Conservation (phyloP, 2,329 filamentous ascomycete species). For the Colletotrichum aenigma region DNA sequence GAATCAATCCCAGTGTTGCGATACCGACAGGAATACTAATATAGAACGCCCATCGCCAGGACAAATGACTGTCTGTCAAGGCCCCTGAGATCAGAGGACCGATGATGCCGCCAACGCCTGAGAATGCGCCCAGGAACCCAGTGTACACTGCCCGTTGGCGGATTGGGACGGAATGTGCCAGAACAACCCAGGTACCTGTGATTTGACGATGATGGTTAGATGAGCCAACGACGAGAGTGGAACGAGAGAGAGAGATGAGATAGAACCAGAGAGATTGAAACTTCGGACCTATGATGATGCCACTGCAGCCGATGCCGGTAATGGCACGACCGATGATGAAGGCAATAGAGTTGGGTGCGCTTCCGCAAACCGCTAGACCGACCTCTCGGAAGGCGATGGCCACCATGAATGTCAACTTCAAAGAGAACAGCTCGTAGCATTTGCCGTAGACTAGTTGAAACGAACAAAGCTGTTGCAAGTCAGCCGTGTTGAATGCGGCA, state of each 20-base stretch:
- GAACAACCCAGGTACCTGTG: slow-evolving; percentile 39
- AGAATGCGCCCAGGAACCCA: slow-evolving; percentile 42
- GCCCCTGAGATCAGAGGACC: slow-evolving; percentile 30
- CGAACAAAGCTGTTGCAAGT: background rate
- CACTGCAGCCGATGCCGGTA: slow-evolving; percentile 38
- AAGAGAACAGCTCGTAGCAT: slow-evolving; percentile 31
- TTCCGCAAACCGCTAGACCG: slow-evolving; percentile 27
- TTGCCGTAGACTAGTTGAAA: slow-evolving; percentile 34
- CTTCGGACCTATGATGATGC: slow-evolving; percentile 32
- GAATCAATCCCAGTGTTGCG: slow-evolving; percentile 24
- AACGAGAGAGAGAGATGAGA: background rate
- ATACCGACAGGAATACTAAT: slow-evolving; percentile 32
- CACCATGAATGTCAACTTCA: slow-evolving; percentile 28
- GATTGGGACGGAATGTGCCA: slow-evolving; percentile 39
- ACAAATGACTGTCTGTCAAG: slow-evolving; percentile 30
- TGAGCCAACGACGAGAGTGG: background rate
- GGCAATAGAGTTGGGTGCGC: slow-evolving; percentile 31
- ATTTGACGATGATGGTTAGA: slow-evolving; percentile 25
- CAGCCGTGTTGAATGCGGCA: background rate
- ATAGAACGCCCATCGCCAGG: slow-evolving; percentile 34
- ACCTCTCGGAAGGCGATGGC: slow-evolving; percentile 28
- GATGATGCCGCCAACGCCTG: slow-evolving; percentile 35
- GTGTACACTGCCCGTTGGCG: slow-evolving; percentile 35
- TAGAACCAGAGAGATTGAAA: background rate
- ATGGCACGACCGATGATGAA: slow-evolving; percentile 42